A percentile compares a stretch with the other conserved stretches of the same genome.
Conservation (phyloP, 257 asterid genomes). For the Knoxia roxburghii region DNA sequence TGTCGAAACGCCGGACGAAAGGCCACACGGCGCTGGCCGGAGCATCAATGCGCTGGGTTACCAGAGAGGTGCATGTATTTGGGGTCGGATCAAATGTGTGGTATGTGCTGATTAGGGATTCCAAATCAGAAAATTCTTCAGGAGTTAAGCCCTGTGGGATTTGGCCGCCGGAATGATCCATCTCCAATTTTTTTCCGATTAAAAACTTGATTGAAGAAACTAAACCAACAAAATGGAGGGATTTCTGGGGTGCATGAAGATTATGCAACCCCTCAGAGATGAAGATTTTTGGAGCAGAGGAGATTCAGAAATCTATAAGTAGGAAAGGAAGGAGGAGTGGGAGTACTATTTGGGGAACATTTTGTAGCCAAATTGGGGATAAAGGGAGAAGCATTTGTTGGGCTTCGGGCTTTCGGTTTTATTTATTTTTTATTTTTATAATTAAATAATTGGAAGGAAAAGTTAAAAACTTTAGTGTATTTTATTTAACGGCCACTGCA, state of each 20-base stretch:
- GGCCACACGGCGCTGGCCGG: constrained; percentile 74
- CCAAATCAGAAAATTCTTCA: constrained; percentile 51
- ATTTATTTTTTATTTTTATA: not conserved
- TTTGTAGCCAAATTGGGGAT: constrained; percentile 8
- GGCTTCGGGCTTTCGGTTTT: constrained; percentile 11
- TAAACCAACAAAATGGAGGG: no score
- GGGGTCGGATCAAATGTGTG: constrained; percentile 61
- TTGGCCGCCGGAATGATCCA: constrained; percentile 30
- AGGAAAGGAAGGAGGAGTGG: no score
- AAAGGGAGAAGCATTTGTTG: constrained; percentile 9
- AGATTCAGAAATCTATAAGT: not conserved
- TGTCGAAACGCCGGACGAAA: constrained; percentile 70
- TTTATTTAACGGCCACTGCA: not conserved
- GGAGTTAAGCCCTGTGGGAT: constrained; percentile 45
- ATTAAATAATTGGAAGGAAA: not conserved
- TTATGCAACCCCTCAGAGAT: no score
- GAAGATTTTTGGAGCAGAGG: no score
- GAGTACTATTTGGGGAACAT: not conserved
- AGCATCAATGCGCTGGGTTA: constrained; percentile 64
- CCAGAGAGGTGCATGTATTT: constrained; percentile 65
- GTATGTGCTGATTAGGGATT: constrained; percentile 40
- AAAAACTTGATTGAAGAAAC: not conserved
- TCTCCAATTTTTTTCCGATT: not conserved
- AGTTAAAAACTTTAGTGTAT: not conserved
- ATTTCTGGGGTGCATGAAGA: no score